These are phyloP conservation scores for Cladobotryum mycophilum DNA, from an alignment of 2,329 filamentous ascomycete species.

Conservation along the genomic window DNA sequence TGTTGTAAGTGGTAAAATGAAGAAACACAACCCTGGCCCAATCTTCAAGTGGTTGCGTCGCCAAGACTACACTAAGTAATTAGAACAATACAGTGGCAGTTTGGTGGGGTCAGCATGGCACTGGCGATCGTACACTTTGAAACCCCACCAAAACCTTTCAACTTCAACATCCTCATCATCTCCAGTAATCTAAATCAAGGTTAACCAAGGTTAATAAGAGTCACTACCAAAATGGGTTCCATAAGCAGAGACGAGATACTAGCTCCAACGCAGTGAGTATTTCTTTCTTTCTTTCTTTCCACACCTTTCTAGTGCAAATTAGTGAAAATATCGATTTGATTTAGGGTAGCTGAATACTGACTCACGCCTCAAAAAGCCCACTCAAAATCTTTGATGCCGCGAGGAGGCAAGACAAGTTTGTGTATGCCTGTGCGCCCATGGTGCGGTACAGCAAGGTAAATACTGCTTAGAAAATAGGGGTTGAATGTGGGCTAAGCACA, in stretches of 20 bases:
- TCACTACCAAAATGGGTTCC: constrained; percentile 1
- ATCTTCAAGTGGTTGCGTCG: too few species aligned
- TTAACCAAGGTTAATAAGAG: too few species aligned
- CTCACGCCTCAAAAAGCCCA: constrained; percentile 35
- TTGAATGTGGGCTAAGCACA: background rate
- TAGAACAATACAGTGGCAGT: too few species aligned
- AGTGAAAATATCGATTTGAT: background rate
- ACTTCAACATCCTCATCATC: background rate
- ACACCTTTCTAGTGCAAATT: background rate
- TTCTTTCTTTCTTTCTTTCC: background rate
- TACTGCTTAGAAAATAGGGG: background rate
- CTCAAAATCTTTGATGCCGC: constrained; percentile 54
- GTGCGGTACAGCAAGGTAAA: constrained; percentile 56
- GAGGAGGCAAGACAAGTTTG: constrained; percentile 43
- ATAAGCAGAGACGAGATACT: background rate
- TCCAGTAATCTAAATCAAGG: background rate
- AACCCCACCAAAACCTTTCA: background rate
- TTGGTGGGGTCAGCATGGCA: too few species aligned
- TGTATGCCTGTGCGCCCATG: constrained; percentile 61
- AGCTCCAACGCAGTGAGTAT: constrained; percentile 3
- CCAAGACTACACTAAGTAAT: too few species aligned
- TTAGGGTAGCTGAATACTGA: background rate
- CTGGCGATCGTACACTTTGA: too few species aligned
- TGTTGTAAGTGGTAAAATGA: too few species aligned
- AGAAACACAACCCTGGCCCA: too few species aligned